These are phyloP conservation scores for Hymenoscyphus albidus DNA, from an alignment of 2,329 filamentous ascomycete species.

Conservation along the genomic window DNA sequence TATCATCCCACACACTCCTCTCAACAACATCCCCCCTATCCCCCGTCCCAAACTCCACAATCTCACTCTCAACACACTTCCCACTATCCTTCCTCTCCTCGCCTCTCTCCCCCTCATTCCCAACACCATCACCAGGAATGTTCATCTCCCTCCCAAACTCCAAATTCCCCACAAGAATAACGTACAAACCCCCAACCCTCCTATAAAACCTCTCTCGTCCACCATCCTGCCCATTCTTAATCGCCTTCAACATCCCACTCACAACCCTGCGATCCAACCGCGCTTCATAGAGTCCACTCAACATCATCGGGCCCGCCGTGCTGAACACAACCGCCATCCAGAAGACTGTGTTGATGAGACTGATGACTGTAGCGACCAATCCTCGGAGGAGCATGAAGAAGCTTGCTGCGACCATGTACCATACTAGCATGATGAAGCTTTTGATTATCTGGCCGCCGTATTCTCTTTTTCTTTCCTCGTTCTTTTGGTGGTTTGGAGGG, in stretches of 20 bases:
- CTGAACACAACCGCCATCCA: conserved; percentile 17
- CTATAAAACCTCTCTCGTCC: conserved; percentile 6
- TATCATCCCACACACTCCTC: conserved; percentile 5
- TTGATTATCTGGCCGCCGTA: background rate
- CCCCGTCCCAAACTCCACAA: background rate
- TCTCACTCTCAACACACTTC: background rate
- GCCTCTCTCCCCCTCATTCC: background rate
- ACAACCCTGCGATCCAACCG: conserved; percentile 15
- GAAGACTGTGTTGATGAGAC: conserved; percentile 12
- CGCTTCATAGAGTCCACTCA: conserved; percentile 20
- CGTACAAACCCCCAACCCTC: conserved; percentile 13
- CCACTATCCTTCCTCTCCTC: background rate
- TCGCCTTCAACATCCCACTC: background rate
- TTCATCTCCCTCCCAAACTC: background rate
- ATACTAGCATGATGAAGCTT: background rate
- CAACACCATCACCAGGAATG: background rate
- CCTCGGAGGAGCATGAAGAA: conserved; percentile 6
- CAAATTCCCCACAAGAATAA: conserved; percentile 19
- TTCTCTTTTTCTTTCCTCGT: background rate
- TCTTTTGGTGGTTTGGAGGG: background rate
- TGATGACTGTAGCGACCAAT: conserved; percentile 9
- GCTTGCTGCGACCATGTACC: background rate
- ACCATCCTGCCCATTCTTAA: background rate
- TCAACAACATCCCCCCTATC: background rate
- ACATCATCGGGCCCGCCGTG: conserved; percentile 16